A percentile compares a stretch with the other conserved stretches of the same genome.
Evolutionary conservation across 2,329 filamentous ascomycete species (phyloP).

Genomic region (Alternaria burnsii): DNA sequence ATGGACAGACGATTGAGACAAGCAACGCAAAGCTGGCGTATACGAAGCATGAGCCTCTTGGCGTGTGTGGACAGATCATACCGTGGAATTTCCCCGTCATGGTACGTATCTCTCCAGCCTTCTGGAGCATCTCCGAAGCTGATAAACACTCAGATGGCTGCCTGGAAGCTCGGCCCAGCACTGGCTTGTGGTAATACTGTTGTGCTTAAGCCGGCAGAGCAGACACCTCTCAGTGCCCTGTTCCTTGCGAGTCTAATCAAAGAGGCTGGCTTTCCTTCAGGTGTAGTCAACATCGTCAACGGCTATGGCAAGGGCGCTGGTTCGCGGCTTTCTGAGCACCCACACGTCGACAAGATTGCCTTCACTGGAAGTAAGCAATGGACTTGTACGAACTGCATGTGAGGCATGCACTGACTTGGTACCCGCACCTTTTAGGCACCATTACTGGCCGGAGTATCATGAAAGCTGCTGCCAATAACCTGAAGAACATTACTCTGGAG

Average conservation of each 20-base stretch:
- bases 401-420: too few species aligned
- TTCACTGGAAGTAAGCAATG: slow-evolving; percentile 63
- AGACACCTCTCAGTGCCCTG: slow-evolving; percentile 62
- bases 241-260: slow-evolving; percentile 64
- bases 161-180: slow-evolving; percentile 63
- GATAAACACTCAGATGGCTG: background rate
- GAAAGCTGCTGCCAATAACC: background rate
- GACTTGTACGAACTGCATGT: too few species aligned
- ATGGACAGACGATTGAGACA: slow-evolving; percentile 3
- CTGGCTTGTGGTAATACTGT: slow-evolving; percentile 63
- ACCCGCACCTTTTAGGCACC: too few species aligned
- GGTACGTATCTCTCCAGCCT: too few species aligned
- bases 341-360: slow-evolving; percentile 64
- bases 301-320: slow-evolving; percentile 54
- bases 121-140: too few species aligned
- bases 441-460: background rate
- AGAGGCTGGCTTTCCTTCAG: slow-evolving; percentile 32
- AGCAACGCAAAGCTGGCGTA: background rate
- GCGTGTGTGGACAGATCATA: background rate
- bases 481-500: background rate
- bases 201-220: slow-evolving; percentile 63
- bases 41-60: slow-evolving; percentile 2
- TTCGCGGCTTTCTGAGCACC: slow-evolving; percentile 64
- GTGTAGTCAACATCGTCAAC: background rate
- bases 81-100: background rate